Evolutionary conservation across 768 basidiomycete species (phyloP), one percentile per base, ranked within the genome.

Genomic region (Mycena capillaripes): DNA sequence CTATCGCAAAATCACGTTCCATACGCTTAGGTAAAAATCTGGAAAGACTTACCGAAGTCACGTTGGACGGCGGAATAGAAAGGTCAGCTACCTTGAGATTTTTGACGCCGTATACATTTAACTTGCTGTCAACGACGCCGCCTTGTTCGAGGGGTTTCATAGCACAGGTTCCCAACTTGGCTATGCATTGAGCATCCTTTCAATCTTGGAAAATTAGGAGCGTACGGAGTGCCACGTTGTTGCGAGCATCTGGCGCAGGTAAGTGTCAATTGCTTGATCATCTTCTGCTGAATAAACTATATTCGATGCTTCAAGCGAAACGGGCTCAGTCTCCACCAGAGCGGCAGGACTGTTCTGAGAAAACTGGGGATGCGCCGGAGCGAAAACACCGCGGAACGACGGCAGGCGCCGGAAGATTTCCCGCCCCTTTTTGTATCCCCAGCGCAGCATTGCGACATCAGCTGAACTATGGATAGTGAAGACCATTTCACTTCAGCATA

Each of bases 21-120:
- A 5, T 21, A 36, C 34, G 34, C 12, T 12, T n/a, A n/a, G 12
- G 34, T 12, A 36, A 6, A 36, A 6, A 36, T 6, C 19, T 27
- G 14, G 19, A 61, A 57, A 23, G 11, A 23, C 56, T 66, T 55
- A 84, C 80, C 44, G 83, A 75, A 44, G 73, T 76, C 59, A 86
- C 80, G 58, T 86, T 86, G 11, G 76, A 69, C 2, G 86, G 85
- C 14, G 76, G 75, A 57, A 86, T 82, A n/a, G n/a, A n/a, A n/a
- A n/a, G n/a, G n/a, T n/a, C n/a, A n/a, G n/a, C n/a, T n/a, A n/a
- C n/a, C n/a, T n/a, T n/a, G n/a, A n/a, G n/a, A n/a, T n/a, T n/a
- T n/a, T n/a, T n/a, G n/a, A n/a, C n/a, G n/a, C n/a, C 86, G 55
- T 89, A 88, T 11, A 89, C 86, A 62, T 84, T 84, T 46, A 88